phyloP scores from a whole-genome alignment of 2,329 filamentous ascomycete genomes.

The Talaromyces marneffei region DNA sequence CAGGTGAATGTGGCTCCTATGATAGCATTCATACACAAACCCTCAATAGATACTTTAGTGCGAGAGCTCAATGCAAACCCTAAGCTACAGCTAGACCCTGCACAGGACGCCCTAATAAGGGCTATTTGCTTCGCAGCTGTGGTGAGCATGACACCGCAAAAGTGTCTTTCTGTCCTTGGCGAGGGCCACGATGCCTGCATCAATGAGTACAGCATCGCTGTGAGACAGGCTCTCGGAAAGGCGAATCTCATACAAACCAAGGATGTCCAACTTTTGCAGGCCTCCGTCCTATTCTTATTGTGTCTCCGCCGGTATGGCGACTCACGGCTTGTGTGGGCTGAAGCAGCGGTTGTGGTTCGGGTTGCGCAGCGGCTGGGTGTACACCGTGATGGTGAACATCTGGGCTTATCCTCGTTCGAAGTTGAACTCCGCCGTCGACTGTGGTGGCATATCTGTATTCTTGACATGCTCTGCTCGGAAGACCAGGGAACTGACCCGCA shows the following conservation, averaged over 20 bases:
- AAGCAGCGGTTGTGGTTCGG: not conserved
- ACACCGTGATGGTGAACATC: conserved; percentile 54
- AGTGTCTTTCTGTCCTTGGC: conserved; percentile 12
- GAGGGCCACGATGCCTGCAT: not conserved
- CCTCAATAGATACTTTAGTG: not conserved
- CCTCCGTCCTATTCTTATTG: not conserved
- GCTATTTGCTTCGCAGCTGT: conserved; percentile 19
- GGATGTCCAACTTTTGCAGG: not conserved
- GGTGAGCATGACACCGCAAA: conserved; percentile 13
- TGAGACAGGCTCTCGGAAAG: not conserved
- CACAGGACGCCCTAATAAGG: conserved; percentile 12
- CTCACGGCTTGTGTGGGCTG: not conserved
- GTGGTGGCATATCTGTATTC: conserved; percentile 7
- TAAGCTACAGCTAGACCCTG: not conserved
- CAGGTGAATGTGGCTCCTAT: conserved; percentile 20
- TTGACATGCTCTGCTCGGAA: conserved; percentile 6
- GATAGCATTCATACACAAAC: conserved; percentile 16
- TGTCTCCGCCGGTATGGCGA: not conserved
- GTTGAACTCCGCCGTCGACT: conserved; percentile 22
- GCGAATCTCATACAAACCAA: not conserved
- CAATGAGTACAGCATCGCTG: not conserved
- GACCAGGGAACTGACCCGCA: not conserved
- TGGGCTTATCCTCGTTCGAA: conserved; percentile 50
- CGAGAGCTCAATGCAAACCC: not conserved
- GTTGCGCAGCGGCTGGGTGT: not conserved